Base-by-base conservation (phyloP, 306 rosid genomes). In the Ormosia semicastrata region DNA sequence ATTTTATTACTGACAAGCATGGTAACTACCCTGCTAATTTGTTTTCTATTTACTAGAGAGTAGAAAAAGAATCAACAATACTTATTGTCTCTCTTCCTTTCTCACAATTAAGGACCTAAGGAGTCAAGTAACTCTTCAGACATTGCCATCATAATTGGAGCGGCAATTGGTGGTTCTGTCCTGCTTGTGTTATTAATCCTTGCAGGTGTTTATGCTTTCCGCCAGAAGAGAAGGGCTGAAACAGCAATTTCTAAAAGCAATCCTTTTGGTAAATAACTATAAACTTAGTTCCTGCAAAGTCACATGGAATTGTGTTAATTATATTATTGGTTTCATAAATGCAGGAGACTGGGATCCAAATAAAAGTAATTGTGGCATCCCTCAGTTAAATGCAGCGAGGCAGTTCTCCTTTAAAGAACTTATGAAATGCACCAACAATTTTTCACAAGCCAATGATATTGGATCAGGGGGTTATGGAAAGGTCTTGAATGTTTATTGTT, bases 391-490 rank as follows among this genome's bases (percentile, higher is more conserved):
- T 57, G 94, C 89, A 49, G 82, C 87, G 17, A 86, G 59, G 73
- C 85, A 53, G 17, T 87, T 92, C 89, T 77, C 97, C 40, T 89
- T 85, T 43, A 87, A 81, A 73, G 97, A 92, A 81, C 83, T 92
- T 18, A 66, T 76, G 83, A 86, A 78, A 66, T 87, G 53, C 89
- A 90, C 88, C 77, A 79, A 85, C 62, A 86, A 87, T 56, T 83
- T 83, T 29, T 83, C 86, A 9, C 78, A 6, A 62, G 82, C 8
- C 66, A 83, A 83, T 60, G 68, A 30, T 60, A 32, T 83, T 8
- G 86, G 86, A 70, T 69, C 79, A 24, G 97, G 97, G 47, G 94
- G 91, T 33, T 90, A 87, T 81, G 97, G 93, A 17, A 87, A 90
- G 90, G 97, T 90, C 79, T 40, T 54, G 14, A 57, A 36, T 14